Evolutionary conservation across 1,284 basidiomycete genomes (phyloP), one percentile per base, ranked within the genome.

Genomic region (Lignosus rhinocerotis): DNA sequence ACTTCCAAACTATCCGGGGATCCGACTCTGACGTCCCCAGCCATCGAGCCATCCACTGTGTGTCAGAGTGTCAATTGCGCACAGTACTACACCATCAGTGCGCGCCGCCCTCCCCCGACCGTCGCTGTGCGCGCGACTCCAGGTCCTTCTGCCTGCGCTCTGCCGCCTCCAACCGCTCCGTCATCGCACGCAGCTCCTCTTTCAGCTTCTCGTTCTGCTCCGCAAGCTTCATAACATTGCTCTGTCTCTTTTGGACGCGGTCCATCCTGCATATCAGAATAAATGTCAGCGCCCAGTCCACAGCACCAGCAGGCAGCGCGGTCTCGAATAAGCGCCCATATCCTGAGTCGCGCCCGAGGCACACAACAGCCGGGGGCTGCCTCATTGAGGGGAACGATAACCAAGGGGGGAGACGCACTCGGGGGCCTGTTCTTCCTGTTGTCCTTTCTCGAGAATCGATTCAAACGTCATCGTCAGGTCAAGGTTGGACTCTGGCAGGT

Each of bases 131-230:
- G 48, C 53, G 45, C 47, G 49, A 31, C 53, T 74, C 79, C 52
- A 90, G 73, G 71, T 86, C 84, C 63, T 77, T 76, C 67, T 84
- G 81, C 65, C 79, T 80, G 58, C 82, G 78, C 73, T 91, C 88
- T 30, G 86, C 87, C 36, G 85, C 85, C 72, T 90, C 87, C 61
- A 92, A 75, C 64, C 89, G 77, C 63, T 86, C 87, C 21, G 81
- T 81, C 87, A 92, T 87, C 52, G 85, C 87, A 68, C 79, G 83
- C 67, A 92, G 78, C 72, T 90, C 84, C 48, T 80, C 85, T 72
- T 87, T 85, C 62, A 92, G 76, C 71, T 86, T 88, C 70, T 89
- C 87, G 72, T 91, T 88, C 77, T 92, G 89, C 73, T 88, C 79
- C 16, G 86, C 79, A 33, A 92, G 77, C 68, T 86, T 88, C 68